phyloP scores from a whole-genome alignment of 192 early-diverging fungal species.

The Coemansia sp. region DNA sequence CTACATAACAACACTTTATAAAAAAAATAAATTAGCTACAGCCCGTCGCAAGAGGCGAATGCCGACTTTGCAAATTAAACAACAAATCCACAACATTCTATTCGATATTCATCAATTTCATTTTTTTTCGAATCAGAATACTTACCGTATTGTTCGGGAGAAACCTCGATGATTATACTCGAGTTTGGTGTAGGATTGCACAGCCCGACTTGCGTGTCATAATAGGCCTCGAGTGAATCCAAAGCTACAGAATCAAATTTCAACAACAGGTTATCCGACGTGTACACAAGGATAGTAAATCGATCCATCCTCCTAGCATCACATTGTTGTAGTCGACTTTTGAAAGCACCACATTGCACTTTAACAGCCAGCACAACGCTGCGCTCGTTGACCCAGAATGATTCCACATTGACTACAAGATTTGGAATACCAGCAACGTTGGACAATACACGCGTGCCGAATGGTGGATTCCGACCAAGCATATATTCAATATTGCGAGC shows the following conservation, averaged over 20 bases:
- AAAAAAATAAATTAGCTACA: background rate
- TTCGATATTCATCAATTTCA: background rate
- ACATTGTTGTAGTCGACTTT: background rate
- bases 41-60: too few relatives aligned
- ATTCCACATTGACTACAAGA: conserved; percentile 1
- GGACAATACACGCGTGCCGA: conserved; percentile 54
- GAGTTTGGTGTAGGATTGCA: conserved; percentile 23
- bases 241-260: conserved; percentile 28
- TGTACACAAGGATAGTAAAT: conserved; percentile 25
- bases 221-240: conserved; percentile 6
- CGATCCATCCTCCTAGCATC: background rate
- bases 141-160: conserved; percentile 34
- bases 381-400: conserved; percentile 18
- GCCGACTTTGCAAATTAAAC: too few relatives aligned
- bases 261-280: conserved; percentile 23
- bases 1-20: conserved; percentile 12
- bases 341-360: background rate
- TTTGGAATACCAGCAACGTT: conserved; percentile 8
- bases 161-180: conserved; percentile 21
- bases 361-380: conserved; percentile 29
- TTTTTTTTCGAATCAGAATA: background rate
- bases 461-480: conserved; percentile 55
- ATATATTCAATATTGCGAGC: conserved; percentile 54
- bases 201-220: conserved; percentile 23
- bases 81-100: too few relatives aligned